phyloP scores from a whole-genome alignment of 2,329 filamentous ascomycete species.

The Hypoxylon rubiginosum region DNA sequence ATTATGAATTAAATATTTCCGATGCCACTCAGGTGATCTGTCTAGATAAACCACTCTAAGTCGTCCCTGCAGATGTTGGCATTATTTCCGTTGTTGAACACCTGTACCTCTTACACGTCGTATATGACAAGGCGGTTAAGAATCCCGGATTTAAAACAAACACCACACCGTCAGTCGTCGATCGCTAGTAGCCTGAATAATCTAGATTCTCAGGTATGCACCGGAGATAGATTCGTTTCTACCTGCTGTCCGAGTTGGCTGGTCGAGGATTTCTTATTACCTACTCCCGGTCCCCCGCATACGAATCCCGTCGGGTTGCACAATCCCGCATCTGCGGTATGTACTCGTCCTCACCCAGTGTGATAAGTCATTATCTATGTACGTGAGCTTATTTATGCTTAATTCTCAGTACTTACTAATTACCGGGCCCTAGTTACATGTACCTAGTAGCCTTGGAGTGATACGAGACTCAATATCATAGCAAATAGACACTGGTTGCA shows the following conservation, averaged over 20 bases:
- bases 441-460: neutral
- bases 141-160: conserved; percentile 16
- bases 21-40: too few relatives aligned
- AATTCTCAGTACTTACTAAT: conserved; percentile 8
- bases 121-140: conserved; percentile 13
- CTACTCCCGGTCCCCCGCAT: conserved; percentile 24
- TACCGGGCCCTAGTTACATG: too few relatives aligned
- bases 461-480: neutral
- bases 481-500: too few relatives aligned
- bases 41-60: too few relatives aligned
- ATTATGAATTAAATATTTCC: too few relatives aligned
- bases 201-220: conserved; percentile 3
- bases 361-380: conserved; percentile 23
- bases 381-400: conserved; percentile 14
- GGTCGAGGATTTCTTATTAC: conserved; percentile 3
- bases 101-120: neutral
- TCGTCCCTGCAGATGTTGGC: neutral
- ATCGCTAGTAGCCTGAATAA: conserved; percentile 9
- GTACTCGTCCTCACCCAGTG: conserved; percentile 14
- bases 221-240: conserved; percentile 17
- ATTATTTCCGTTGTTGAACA: neutral
- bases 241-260: conserved; percentile 4
- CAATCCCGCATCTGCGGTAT: conserved; percentile 21
- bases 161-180: conserved; percentile 25
- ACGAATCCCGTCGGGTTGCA: conserved; percentile 23